A percentile compares a stretch with the other conserved stretches of the same genome.
phyloP scores from a whole-genome alignment of 345 rosid species.

The Corymbia maculata region DNA sequence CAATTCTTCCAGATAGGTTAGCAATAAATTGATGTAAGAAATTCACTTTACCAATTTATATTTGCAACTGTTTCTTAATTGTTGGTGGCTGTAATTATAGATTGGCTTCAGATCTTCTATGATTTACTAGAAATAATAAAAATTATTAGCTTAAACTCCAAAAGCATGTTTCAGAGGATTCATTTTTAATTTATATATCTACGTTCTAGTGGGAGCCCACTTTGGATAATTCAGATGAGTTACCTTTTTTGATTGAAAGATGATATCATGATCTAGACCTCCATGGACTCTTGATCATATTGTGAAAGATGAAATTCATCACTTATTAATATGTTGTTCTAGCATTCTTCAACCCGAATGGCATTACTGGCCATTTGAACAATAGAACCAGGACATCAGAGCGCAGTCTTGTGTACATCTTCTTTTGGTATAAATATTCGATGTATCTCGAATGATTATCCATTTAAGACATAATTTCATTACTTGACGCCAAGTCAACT shows the following conservation, averaged over 20 bases:
- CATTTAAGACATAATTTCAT: not conserved
- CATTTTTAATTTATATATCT: not conserved
- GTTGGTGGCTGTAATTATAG: not conserved
- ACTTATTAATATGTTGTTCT: too few relatives aligned
- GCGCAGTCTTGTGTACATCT: not conserved
- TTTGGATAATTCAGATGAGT: not conserved
- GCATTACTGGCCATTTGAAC: not conserved
- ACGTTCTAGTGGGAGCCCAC: not conserved
- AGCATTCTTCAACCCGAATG: not conserved
- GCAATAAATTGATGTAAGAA: not conserved
- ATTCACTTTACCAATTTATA: not conserved
- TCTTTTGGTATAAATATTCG: not conserved
- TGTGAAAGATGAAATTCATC: not conserved
- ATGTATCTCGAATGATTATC: not conserved
- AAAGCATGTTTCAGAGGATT: not conserved
- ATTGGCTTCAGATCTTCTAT: not conserved
- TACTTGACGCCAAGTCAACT: not conserved
- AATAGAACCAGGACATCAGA: not conserved
- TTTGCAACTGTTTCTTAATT: not conserved
- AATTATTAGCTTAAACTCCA: not conserved
- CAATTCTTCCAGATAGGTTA: not conserved
- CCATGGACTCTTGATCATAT: not conserved
- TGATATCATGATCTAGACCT: not conserved
- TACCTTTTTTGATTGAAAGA: too few relatives aligned
- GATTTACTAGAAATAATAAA: not conserved